A percentile compares a stretch with the other conserved stretches of the same genome.
phyloP scores from a whole-genome alignment of 345 rosid species.

The Syzygium aromaticum region DNA sequence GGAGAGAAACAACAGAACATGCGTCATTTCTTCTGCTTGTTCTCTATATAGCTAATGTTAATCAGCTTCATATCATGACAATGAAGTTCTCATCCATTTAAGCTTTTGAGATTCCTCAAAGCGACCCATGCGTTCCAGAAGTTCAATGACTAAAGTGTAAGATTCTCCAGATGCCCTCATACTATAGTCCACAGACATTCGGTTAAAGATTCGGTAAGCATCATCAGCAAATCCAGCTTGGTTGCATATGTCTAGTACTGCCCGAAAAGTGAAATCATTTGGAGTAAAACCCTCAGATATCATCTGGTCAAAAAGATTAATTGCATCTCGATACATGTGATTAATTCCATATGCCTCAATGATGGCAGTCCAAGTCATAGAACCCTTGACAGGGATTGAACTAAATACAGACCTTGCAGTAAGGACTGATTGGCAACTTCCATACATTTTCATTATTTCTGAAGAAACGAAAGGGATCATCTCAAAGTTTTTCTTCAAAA shows the following conservation, averaged over 20 bases:
- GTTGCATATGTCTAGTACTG: slow-evolving; percentile 52
- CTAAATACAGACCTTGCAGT: slow-evolving; percentile 45
- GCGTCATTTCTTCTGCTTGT: neutral
- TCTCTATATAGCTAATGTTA: neutral
- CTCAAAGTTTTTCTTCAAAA: slow-evolving; percentile 52
- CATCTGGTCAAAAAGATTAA: slow-evolving; percentile 55
- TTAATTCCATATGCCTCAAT: slow-evolving; percentile 54
- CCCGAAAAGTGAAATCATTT: slow-evolving; percentile 54
- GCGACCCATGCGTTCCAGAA: slow-evolving; percentile 29
- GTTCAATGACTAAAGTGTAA: slow-evolving; percentile 28
- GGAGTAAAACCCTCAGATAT: slow-evolving; percentile 45
- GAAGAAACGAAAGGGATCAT: slow-evolving; percentile 55
- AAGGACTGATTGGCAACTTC: slow-evolving; percentile 38
- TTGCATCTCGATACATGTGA: slow-evolving; percentile 34
- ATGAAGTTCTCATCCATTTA: slow-evolving; percentile 12
- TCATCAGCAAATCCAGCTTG: slow-evolving; percentile 65
- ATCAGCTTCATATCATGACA: neutral
- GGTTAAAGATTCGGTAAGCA: slow-evolving; percentile 40
- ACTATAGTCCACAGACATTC: slow-evolving; percentile 37
- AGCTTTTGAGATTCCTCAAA: slow-evolving; percentile 36
- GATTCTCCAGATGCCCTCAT: slow-evolving; percentile 38
- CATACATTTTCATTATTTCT: slow-evolving; percentile 65
- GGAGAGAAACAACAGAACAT: neutral
- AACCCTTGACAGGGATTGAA: slow-evolving; percentile 54
- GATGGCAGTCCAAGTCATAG: slow-evolving; percentile 74